Evolutionary conservation across 2,329 filamentous ascomycete species (phyloP), one percentile per base, ranked within the genome.

Genomic region (Westerdykella aurantiaca): DNA sequence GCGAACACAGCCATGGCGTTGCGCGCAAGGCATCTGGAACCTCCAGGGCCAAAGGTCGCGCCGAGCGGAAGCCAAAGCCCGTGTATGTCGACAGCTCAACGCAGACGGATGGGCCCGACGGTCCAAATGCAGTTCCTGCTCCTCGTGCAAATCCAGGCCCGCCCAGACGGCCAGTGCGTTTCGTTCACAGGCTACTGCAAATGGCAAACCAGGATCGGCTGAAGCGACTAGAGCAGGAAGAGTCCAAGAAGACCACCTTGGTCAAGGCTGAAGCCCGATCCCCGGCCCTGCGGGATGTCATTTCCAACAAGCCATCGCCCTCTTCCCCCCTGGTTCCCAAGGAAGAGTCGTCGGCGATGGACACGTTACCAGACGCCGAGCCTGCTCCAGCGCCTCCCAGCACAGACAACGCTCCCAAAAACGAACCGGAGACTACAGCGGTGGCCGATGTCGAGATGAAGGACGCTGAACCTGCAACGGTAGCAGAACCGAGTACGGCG

Each of bases 401-500:
- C 16, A 12, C 16, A 13, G 6, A 5, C 55, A 59, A 31, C 47
- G 53, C 21, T 56, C 55, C 37, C 14, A 39, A 49, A 47, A 44
- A 50, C 37, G 52, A 57, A 12, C 57, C 58, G 55, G 42, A 41
- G 5, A 53, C 57, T 14, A 39, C 48, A 31, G 49, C 54, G 29
- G 44, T 39, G 16, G 25, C 23, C 16, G 72, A 75, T 53, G 58
- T 72, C 13, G 72, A 73, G 41, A 76, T 75, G 73, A 69, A 69
- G 47, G 72, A 76, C 48, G 58, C 60, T 7, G 55, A 50, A 23
- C 35, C 48, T 11, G 41, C 48, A 14, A 46, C 39, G 22, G 42
- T n/a, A 34, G 23, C 33, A n/a, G 33, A 34, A 34, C 12, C 33
- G 12, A n/a, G n/a, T n/a, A 12, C 16, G 13, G 16, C 50, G 11